These are phyloP conservation scores for Elaeis guineensis DNA, from an alignment of 176 grass and related monocot species.

Conservation along the genomic window DNA sequence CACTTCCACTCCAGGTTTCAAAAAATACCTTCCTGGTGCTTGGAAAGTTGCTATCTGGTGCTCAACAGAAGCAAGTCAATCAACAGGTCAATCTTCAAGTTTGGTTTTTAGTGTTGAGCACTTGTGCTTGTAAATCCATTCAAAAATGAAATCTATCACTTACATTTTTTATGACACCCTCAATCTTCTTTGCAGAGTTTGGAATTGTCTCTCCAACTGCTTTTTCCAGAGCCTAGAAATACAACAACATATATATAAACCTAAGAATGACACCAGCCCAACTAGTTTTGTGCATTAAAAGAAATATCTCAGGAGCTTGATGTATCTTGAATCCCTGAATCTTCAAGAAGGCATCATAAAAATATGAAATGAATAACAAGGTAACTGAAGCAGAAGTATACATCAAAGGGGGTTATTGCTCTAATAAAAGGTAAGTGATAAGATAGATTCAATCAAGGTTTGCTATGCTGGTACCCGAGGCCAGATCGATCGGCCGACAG, in stretches of 20 bases:
- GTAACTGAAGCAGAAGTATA: no score
- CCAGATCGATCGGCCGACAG: no score
- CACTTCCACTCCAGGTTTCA: conserved; percentile 61
- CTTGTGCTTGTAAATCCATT: background rate
- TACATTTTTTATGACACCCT: conserved; percentile 71
- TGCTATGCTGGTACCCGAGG: no score
- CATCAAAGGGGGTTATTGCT: no score
- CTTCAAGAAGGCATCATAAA: no score
- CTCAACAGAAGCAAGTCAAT: no score
- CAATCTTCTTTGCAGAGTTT: conserved; percentile 65
- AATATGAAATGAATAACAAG: no score
- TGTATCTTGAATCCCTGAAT: background rate
- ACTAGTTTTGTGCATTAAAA: background rate
- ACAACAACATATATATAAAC: background rate
- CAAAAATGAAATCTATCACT: conserved; percentile 29
- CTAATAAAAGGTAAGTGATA: no score
- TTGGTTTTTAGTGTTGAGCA: no score
- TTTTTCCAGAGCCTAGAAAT: conserved; percentile 79
- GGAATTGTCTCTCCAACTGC: conserved; percentile 63
- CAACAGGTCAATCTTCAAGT: no score
- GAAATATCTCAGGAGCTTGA: background rate
- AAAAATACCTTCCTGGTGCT: conserved; percentile 67
- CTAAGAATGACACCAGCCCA: no score
- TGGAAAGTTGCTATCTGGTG: conserved; percentile 80
- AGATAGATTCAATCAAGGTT: no score